Percentiles rank a stretch among this genome's conserved stretches.
Evolutionary conservation across 1,139 yeast genomes (phyloP).

Genomic region (Casaregolazyma suthepensis): DNA sequence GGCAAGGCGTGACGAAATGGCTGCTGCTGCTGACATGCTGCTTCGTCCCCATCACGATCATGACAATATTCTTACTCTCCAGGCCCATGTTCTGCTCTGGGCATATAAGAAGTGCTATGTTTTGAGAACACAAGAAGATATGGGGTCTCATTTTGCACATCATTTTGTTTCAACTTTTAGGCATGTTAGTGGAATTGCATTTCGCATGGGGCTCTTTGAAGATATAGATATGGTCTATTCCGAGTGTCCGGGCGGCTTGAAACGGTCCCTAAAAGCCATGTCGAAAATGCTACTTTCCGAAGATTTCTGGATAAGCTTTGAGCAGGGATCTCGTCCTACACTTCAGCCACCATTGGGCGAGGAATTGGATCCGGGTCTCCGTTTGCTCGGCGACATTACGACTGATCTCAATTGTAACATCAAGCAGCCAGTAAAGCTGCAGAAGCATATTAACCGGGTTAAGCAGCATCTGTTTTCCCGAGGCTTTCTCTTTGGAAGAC

Average conservation of each 20-base stretch:
- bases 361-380: background rate
- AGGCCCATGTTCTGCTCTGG: constrained; percentile 2
- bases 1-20: background rate
- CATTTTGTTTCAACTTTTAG: background rate
- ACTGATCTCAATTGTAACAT: background rate
- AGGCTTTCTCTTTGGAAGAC: background rate
- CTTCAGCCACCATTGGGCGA: background rate
- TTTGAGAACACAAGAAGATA: background rate
- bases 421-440: background rate
- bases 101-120: background rate
- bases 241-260: background rate
- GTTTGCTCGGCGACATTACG: background rate
- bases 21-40: background rate
- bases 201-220: background rate
- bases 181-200: background rate
- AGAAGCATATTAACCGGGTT: background rate
- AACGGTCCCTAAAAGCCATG: background rate
- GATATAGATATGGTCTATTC: background rate
- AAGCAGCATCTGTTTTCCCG: background rate
- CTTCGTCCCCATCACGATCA: background rate
- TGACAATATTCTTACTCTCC: background rate
- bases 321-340: background rate
- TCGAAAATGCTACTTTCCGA: background rate
- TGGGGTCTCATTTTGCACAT: background rate
- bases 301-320: constrained; percentile 3